Evolutionary conservation across 805 yeast species (phyloP).

Genomic region (Myxozyma vanderwaltii): DNA sequence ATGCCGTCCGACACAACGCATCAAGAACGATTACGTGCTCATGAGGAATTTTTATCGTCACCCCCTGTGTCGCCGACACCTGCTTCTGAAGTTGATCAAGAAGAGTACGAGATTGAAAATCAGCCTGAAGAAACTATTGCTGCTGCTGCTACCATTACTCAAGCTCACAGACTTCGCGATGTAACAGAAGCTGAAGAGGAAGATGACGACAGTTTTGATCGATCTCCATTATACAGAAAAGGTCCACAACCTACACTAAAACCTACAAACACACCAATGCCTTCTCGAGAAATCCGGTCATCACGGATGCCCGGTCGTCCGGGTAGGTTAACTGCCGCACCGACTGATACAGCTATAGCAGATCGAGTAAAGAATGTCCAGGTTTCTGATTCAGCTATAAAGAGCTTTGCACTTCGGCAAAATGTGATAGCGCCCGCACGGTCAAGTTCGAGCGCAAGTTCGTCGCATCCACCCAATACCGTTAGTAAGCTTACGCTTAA

Average conservation of each 20-base stretch:
- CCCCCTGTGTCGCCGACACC: constrained; percentile 23
- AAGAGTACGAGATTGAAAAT: constrained; percentile 2
- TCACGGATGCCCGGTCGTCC: background rate
- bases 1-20: background rate
- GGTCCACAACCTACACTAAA: background rate
- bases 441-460: background rate
- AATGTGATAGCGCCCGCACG: background rate
- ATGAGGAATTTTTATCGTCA: constrained; percentile 11
- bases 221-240: constrained; percentile 19
- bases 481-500: constrained; percentile 32
- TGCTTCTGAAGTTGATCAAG: constrained; percentile 6
- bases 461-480: constrained; percentile 14
- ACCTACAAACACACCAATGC: background rate
- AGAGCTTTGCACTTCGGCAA: constrained; percentile 18
- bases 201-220: constrained; percentile 13
- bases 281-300: background rate
- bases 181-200: constrained; percentile 15
- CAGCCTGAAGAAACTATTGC: background rate
- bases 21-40: constrained; percentile 4
- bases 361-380: constrained; percentile 26
- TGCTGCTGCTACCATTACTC: background rate
- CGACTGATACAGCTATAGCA: constrained; percentile 25
- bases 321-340: background rate
- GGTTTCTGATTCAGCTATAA: constrained; percentile 31
- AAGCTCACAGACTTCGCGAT: background rate